Base-by-base conservation (phyloP, 176 grass and related monocot genomes). In the Otatea glauca region DNA sequence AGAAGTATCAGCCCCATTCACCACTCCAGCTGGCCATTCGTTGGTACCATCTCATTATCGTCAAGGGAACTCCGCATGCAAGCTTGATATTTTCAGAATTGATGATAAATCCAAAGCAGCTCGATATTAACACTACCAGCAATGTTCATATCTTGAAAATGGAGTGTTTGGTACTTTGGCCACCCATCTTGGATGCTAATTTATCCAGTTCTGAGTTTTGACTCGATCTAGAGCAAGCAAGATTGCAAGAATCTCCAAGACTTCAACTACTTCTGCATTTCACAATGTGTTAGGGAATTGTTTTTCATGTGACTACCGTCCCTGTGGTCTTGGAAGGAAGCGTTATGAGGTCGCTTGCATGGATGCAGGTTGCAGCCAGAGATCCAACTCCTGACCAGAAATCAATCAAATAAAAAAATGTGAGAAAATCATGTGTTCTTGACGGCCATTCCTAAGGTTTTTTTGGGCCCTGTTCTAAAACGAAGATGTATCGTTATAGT, bases 21-120 rank as follows among this genome's bases (percentile, higher is more conserved):
- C 18, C 61, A 98, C 89, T 32, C 96, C 96, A 77, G 63, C 59
- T 67, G 96, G 96, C 96, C 96, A 98, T 88, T 98, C 93, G 7
- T 95, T 95, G 93, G 93, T 95, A 74, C 67, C 6, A 87, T 53
- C 69, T 71, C 17, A 83, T 48, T 67, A 76, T 45, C 34, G 85
- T 98, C 78, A 98, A 95, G 92, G 89, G 83, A 81, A 71, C 7
- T 10, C 8, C 58, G 9, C 16, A 15, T 6, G 18, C 0, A 79
- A 65, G 16, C 13, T 32, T 77, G 10, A 73, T 20, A 13, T 66
- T 73, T 82, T 54, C 44, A 72, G 32, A 72, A 78, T 72, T 45
- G 48, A 86, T 58, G 20, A 13, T 39, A 88, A 16, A 37, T 54
- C 14, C 2, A 68, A 75, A 77, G 21, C 7, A 21, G 10, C 43